Evolutionary conservation across 2,329 filamentous ascomycete species (phyloP).

Genomic region (Pseudonectria foliicola): DNA sequence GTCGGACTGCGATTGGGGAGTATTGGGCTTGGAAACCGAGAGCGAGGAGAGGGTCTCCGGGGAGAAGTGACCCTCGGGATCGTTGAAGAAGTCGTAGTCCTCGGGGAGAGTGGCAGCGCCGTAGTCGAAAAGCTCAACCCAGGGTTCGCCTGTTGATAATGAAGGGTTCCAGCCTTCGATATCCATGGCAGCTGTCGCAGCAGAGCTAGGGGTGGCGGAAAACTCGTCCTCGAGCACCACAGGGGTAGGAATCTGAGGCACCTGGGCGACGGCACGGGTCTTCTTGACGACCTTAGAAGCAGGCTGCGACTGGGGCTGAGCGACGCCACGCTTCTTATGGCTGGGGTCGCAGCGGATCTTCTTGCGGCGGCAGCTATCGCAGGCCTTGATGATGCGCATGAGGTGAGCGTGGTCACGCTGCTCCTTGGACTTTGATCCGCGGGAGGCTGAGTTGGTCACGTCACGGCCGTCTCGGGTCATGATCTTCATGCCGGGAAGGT

Average conservation of each 20-base stretch:
- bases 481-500: constrained; percentile 58
- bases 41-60: constrained; percentile 25
- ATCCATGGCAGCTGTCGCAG: constrained; percentile 10
- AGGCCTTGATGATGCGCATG: constrained; percentile 63
- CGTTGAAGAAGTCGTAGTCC: constrained; percentile 40
- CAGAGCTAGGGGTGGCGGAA: constrained; percentile 1
- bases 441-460: constrained; percentile 54
- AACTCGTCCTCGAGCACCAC: constrained; percentile 6
- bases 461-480: constrained; percentile 57
- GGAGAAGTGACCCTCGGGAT: constrained; percentile 36
- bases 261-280: constrained; percentile 22
- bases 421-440: constrained; percentile 60
- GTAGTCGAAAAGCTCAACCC: constrained; percentile 42
- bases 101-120: constrained; percentile 28
- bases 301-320: constrained; percentile 24
- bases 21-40: constrained; percentile 22
- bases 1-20: constrained; percentile 20
- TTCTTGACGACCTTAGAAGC: constrained; percentile 36
- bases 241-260: constrained; percentile 7
- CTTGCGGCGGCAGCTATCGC: constrained; percentile 54
- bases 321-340: constrained; percentile 43
- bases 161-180: constrained; percentile 13
- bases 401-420: constrained; percentile 60
- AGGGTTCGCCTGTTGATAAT: constrained; percentile 23
- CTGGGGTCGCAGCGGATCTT: constrained; percentile 57